These are phyloP conservation scores for Domatiomyces catenatus DNA, from an alignment of 2,329 filamentous ascomycete species.

Conservation along the genomic window DNA sequence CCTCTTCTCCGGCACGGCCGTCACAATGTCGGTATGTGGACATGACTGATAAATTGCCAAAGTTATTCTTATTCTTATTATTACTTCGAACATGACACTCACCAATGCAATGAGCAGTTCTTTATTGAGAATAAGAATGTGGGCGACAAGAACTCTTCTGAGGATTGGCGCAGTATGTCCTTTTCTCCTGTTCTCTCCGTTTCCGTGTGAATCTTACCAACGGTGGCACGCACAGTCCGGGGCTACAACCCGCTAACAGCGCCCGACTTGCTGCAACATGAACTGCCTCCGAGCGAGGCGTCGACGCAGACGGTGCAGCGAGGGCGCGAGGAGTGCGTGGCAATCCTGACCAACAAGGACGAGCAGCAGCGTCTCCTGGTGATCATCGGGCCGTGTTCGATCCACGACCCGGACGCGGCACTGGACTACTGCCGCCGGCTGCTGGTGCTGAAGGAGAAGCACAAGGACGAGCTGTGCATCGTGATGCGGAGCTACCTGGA, in stretches of 20 bases:
- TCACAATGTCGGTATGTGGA: neutral
- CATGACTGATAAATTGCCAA: neutral
- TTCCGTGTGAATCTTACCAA: neutral
- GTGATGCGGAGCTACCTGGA: constrained; percentile 98
- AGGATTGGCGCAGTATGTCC: constrained; percentile 69
- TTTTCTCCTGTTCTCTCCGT: neutral
- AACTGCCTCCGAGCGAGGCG: constrained; percentile 48
- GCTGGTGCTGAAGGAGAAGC: constrained; percentile 60
- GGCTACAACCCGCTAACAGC: constrained; percentile 89
- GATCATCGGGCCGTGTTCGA: constrained; percentile 88
- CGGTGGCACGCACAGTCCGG: constrained; percentile 46
- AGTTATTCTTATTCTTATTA: neutral
- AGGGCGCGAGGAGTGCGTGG: constrained; percentile 42
- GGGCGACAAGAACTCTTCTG: constrained; percentile 56
- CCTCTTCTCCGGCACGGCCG: neutral
- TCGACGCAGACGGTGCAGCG: constrained; percentile 29
- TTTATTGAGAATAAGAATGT: constrained; percentile 66
- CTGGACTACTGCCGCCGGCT: constrained; percentile 76
- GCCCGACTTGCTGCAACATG: constrained; percentile 69
- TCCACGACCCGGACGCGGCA: constrained; percentile 81
- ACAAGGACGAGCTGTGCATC: constrained; percentile 70
- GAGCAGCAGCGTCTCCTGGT: constrained; percentile 70
- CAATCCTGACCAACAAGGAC: constrained; percentile 55
- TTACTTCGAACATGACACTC: neutral
- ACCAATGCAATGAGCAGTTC: constrained; percentile 35